Evolutionary conservation across 2,329 filamentous ascomycete genomes (phyloP).

Genomic region (Xylariaceae sp.): DNA sequence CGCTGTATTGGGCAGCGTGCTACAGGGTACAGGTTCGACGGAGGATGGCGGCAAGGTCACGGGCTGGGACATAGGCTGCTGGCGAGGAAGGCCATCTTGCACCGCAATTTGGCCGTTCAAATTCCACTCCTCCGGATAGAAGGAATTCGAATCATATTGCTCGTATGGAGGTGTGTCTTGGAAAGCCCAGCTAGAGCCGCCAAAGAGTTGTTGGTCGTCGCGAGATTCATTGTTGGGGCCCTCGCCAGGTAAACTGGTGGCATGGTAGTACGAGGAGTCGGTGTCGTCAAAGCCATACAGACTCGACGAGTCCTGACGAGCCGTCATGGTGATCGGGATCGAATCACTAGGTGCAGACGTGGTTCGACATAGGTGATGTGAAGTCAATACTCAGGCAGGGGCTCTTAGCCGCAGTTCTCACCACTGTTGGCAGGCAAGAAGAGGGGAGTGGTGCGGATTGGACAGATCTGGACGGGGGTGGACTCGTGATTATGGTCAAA

Average conservation of each 20-base stretch:
- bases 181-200: slow-evolving; percentile 47
- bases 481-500: slow-evolving; percentile 10
- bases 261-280: slow-evolving; percentile 31
- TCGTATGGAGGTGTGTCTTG: slow-evolving; percentile 48
- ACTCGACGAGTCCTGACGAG: slow-evolving; percentile 37
- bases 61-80: slow-evolving; percentile 32
- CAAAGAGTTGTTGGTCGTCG: slow-evolving; percentile 33
- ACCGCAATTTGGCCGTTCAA: slow-evolving; percentile 28
- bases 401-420: slow-evolving; percentile 11
- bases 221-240: slow-evolving; percentile 11
- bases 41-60: slow-evolving; percentile 25
- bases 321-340: slow-evolving; percentile 31
- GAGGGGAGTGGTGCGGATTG: slow-evolving; percentile 5
- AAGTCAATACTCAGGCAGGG: slow-evolving; percentile 9
- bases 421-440: slow-evolving; percentile 4
- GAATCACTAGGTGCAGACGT: slow-evolving; percentile 33
- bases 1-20: slow-evolving; percentile 32
- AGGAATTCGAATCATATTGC: slow-evolving; percentile 38
- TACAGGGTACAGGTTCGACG: slow-evolving; percentile 35
- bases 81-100: slow-evolving; percentile 29
- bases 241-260: slow-evolving; percentile 21
- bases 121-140: slow-evolving; percentile 35
- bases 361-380: slow-evolving; percentile 34
- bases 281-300: slow-evolving; percentile 46
- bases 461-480: background rate